phyloP scores from a whole-genome alignment of 768 basidiomycete species.

The Suillus fuscotomentosus region DNA sequence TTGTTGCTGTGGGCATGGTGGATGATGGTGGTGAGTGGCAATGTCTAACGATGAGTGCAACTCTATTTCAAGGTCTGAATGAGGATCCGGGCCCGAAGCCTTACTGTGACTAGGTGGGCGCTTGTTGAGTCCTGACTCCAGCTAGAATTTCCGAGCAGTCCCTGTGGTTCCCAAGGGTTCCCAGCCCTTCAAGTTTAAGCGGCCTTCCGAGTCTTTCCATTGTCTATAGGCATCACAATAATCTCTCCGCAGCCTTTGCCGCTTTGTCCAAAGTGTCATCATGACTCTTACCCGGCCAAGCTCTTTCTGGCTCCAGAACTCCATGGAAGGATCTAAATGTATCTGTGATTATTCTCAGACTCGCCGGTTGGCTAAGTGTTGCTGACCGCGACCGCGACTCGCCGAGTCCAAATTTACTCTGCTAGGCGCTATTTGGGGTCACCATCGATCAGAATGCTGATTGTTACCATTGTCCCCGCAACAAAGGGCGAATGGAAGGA shows the following conservation, averaged over 20 bases:
- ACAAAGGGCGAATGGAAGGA: neutral
- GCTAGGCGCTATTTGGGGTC: neutral
- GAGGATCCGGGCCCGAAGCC: neutral
- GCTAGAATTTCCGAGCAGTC: neutral
- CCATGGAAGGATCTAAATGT: neutral
- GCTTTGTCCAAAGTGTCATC: neutral
- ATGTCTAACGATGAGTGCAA: constrained; percentile 1
- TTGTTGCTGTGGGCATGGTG: constrained; percentile 13
- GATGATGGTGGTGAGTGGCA: neutral
- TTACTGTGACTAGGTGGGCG: neutral
- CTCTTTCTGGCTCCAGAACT: neutral
- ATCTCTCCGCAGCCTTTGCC: neutral
- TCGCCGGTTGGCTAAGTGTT: neutral
- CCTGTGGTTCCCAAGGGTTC: neutral
- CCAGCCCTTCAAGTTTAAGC: neutral
- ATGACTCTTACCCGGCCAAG: neutral
- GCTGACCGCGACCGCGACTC: neutral
- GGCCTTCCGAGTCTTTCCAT: neutral
- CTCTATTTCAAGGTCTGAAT: neutral
- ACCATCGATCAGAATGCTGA: neutral
- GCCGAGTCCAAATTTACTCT: neutral
- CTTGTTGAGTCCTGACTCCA: neutral
- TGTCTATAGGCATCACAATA: neutral
- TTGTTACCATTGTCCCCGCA: neutral
- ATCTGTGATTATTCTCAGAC: neutral